Evolutionary conservation across 306 rosid genomes (phyloP), one percentile per base, ranked within the genome.

Genomic region (Abrus pulchellus): DNA sequence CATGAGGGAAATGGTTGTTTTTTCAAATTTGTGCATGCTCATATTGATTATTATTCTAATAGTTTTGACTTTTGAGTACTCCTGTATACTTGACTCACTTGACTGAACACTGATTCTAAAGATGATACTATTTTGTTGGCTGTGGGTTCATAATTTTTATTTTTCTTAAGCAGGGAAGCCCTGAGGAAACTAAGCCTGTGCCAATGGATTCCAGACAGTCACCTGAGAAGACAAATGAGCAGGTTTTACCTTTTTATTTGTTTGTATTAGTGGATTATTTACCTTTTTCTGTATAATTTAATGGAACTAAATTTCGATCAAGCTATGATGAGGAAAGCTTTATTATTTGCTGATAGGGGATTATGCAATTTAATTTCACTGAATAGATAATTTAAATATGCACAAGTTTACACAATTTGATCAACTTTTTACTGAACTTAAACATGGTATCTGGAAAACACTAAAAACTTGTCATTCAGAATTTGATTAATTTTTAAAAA

Each of bases 171-270:
- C 86, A 89, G 97, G 83, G 72, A 76, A 86, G 84, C 83, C 86
- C 85, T 13, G 86, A 68, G 68, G 94, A 88, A 81, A 78, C 29
- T 43, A 89, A 89, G 82, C 90, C 90, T 52, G 45, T 69, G 56
- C 63, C 57, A 72, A 27, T 86, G 75, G 86, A 86, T 63, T 80
- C 84, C 49, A 76, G 70, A 71, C 78, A 71, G 27, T 70, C 87
- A 33, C 82, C 87, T 27, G 36, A 74, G 79, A 73, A 52, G 66
- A 70, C 69, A 43, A 75, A 74, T 75, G 90, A 68, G 70, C 92
- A 91, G 93, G 97, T 89, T 68, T 55, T 44, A 33, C 54, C 3
- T 30, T 48, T 38, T 47, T 57, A 6, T 59, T 49, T 61, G 20
- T 76, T 55, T 49, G 50, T 64, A 56, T 32, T 1, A 12, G 27